Percentiles rank a stretch among this genome's conserved stretches.
phyloP scores from a whole-genome alignment of 2,329 filamentous ascomycete genomes.

The Hirsutella minnesotensis region DNA sequence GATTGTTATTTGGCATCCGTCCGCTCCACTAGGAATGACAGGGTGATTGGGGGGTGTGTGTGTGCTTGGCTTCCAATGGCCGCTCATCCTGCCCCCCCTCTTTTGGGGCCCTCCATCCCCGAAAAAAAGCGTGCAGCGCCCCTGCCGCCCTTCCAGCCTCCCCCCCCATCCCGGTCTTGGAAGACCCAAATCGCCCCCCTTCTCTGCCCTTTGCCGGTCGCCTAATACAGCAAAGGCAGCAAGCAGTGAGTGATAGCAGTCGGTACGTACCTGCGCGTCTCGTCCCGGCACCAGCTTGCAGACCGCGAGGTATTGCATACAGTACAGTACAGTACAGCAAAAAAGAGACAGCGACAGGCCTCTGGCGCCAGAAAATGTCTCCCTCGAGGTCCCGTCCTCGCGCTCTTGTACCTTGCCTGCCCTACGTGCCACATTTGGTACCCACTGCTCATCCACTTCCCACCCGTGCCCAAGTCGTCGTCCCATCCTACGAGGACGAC shows the following conservation, averaged over 20 bases:
- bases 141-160: slow-evolving; percentile 3
- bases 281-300: no score
- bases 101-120: not conserved
- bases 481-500: not conserved
- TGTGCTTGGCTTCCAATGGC: not conserved
- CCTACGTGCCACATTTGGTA: no score
- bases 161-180: not conserved
- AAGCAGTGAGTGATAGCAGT: no score
- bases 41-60: not conserved
- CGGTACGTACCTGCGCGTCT: no score
- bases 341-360: no score
- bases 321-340: no score
- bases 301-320: no score
- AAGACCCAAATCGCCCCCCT: slow-evolving; percentile 2
- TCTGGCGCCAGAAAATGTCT: slow-evolving; percentile 4
- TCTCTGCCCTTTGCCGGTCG: slow-evolving; percentile 7
- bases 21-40: not conserved
- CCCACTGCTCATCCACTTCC: not conserved
- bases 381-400: slow-evolving; percentile 1
- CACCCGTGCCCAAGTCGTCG: not conserved
- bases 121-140: slow-evolving; percentile 1
- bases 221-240: no score
- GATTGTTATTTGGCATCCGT: not conserved
- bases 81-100: not conserved
- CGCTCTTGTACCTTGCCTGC: not conserved